phyloP scores from a whole-genome alignment of 2,329 filamentous ascomycete genomes.

The Aspergillus tamarii region DNA sequence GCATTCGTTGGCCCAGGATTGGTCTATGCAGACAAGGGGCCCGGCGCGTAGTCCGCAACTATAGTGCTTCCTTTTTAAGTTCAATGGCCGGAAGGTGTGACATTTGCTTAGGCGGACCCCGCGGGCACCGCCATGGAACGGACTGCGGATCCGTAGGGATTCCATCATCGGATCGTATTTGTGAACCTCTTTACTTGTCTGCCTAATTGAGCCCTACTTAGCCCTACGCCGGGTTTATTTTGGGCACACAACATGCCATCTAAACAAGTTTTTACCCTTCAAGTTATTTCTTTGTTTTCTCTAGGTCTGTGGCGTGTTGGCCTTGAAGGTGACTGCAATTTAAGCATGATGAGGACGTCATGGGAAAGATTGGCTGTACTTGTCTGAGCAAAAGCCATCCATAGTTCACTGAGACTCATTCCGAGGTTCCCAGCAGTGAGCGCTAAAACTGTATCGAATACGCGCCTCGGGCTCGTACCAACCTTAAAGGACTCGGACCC shows the following conservation, averaged over 20 bases:
- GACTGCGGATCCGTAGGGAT: background rate
- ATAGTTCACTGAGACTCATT: background rate
- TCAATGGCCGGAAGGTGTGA: no score
- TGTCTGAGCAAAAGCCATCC: background rate
- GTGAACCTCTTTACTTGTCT: background rate
- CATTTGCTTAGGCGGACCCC: background rate
- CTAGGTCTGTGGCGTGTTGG: no score
- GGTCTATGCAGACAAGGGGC: background rate
- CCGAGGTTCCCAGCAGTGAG: background rate
- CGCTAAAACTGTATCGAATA: background rate
- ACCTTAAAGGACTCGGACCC: background rate
- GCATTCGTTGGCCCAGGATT: conserved; percentile 7
- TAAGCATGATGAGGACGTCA: background rate
- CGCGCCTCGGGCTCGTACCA: background rate
- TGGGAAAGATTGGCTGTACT: background rate
- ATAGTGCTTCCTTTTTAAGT: no score
- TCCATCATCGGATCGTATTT: conserved; percentile 1
- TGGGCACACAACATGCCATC: background rate
- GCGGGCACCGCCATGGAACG: background rate
- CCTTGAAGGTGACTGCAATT: background rate
- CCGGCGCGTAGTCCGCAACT: background rate
- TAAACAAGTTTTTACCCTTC: background rate
- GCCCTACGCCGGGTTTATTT: background rate
- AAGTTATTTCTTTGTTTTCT: background rate
- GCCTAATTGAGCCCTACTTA: conserved; percentile 2